Evolutionary conservation across 2,329 filamentous ascomycete genomes (phyloP).

Genomic region (Sclerotinia trifoliorum): DNA sequence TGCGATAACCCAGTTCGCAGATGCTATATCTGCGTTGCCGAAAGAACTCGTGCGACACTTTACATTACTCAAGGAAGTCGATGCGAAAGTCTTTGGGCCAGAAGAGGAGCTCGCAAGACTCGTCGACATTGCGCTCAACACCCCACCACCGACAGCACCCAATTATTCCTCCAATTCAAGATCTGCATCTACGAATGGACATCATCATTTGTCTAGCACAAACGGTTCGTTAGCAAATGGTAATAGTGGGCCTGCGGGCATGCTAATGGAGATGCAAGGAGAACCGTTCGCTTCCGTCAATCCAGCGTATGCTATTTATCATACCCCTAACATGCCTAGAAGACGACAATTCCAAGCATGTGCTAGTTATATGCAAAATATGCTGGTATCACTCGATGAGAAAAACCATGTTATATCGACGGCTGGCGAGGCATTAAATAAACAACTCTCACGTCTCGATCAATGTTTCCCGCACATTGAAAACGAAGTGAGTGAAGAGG

Average conservation of each 20-base stretch:
- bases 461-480: slow-evolving; percentile 85
- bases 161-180: slow-evolving; percentile 34
- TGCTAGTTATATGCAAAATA: slow-evolving; percentile 73
- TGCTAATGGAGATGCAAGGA: slow-evolving; percentile 23
- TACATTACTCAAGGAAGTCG: slow-evolving; percentile 93
- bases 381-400: slow-evolving; percentile 89
- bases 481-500: slow-evolving; percentile 88
- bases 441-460: slow-evolving; percentile 80
- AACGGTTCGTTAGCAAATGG: slow-evolving; percentile 39
- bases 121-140: slow-evolving; percentile 61
- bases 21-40: slow-evolving; percentile 86
- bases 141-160: slow-evolving; percentile 45
- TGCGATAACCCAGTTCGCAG: slow-evolving; percentile 74
- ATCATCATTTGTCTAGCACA: slow-evolving; percentile 29
- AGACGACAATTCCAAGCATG: slow-evolving; percentile 77
- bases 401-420: slow-evolving; percentile 96
- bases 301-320: slow-evolving; percentile 48
- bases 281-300: slow-evolving; percentile 33
- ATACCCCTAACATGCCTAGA: slow-evolving; percentile 60
- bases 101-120: slow-evolving; percentile 79
- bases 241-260: slow-evolving; percentile 32
- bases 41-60: slow-evolving; percentile 96
- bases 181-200: slow-evolving; percentile 35
- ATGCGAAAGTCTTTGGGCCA: slow-evolving; percentile 90
- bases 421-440: slow-evolving; percentile 83